Percentiles rank a stretch among this genome's conserved stretches.
Evolutionary conservation across 768 basidiomycete genomes (phyloP).

Genomic region (Strobilomyces echinocephalus): DNA sequence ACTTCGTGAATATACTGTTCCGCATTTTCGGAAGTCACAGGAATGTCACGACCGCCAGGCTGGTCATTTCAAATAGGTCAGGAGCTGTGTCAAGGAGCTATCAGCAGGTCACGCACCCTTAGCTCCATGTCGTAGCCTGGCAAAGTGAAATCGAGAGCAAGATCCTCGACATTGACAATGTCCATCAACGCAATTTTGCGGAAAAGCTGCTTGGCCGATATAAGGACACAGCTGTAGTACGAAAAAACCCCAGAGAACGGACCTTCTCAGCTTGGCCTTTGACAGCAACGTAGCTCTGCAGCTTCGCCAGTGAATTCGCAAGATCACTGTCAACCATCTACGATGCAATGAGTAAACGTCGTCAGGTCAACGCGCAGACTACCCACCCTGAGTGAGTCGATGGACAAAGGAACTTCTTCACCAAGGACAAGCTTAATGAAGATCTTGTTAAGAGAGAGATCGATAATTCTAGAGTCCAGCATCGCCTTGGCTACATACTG

Average conservation of each 20-base stretch:
- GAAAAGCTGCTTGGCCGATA: constrained; percentile 36
- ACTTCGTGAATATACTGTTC: constrained; percentile 87
- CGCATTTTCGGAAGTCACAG: constrained; percentile 84
- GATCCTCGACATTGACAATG: constrained; percentile 72
- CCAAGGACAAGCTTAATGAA: constrained; percentile 89
- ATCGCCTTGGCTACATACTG: constrained; percentile 97
- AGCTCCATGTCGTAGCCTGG: constrained; percentile 95
- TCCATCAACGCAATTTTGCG: constrained; percentile 57
- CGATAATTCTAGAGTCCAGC: constrained; percentile 96
- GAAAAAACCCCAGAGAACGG: constrained; percentile 2
- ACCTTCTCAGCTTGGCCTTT: constrained; percentile 55
- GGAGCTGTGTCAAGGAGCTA: not conserved
- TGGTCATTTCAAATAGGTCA: constrained; percentile 26
- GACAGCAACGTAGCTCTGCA: constrained; percentile 61
- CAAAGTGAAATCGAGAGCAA: constrained; percentile 92
- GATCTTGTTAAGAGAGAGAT: constrained; percentile 90
- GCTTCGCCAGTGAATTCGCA: constrained; percentile 77
- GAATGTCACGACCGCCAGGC: constrained; percentile 73
- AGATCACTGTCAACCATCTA: constrained; percentile 82
- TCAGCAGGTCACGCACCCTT: constrained; percentile 45
- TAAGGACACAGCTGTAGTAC: not conserved
- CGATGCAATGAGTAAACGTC: constrained; percentile 5
- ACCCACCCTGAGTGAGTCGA: constrained; percentile 76
- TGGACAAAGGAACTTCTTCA: constrained; percentile 76
- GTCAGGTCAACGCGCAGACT: not conserved